Percentiles rank a stretch among this genome's conserved stretches.
Evolutionary conservation across 495 filamentous ascomycete genomes (phyloP).

Genomic region (Friedmanniomyces simplex): DNA sequence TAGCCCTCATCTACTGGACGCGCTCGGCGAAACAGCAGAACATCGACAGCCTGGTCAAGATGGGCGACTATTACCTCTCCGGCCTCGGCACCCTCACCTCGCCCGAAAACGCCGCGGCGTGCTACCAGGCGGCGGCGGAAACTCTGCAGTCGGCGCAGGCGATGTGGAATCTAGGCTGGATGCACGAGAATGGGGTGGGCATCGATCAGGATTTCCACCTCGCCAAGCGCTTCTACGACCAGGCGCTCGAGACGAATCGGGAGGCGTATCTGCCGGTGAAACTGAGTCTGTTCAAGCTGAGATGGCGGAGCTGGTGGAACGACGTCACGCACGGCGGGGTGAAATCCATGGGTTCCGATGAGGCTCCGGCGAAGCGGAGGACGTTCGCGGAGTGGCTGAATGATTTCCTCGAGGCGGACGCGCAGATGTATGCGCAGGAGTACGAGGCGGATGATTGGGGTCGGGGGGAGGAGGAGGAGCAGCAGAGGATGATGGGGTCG

Average conservation of each 20-base stretch:
- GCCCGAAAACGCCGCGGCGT: constrained; percentile 75
- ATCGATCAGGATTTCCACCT: constrained; percentile 94
- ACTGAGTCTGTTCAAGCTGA: constrained; percentile 74
- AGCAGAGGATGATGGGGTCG: constrained; percentile 34
- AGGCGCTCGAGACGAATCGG: constrained; percentile 72
- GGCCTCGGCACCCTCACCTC: constrained; percentile 59
- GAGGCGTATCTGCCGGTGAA: constrained; percentile 95
- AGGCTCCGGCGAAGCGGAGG: constrained; percentile 53
- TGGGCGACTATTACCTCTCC: constrained; percentile 90
- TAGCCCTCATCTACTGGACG: constrained; percentile 93
- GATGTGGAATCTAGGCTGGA: constrained; percentile 96
- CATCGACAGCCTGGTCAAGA: constrained; percentile 89
- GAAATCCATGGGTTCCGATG: constrained; percentile 78
- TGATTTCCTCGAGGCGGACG: constrained; percentile 70
- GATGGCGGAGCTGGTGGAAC: constrained; percentile 84
- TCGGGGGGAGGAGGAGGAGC: constrained; percentile 36
- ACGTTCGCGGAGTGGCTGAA: constrained; percentile 74
- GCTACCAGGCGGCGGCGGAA: constrained; percentile 86
- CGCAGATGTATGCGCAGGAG: constrained; percentile 48
- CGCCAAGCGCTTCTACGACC: constrained; percentile 91
- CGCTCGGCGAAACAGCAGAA: constrained; percentile 89
- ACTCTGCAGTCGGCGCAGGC: constrained; percentile 86
- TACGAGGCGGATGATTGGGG: constrained; percentile 38
- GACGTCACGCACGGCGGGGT: constrained; percentile 77
- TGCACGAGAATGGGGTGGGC: constrained; percentile 95